Conservation (phyloP, 148 eudicot species). For the Polygonum aviculare region DNA sequence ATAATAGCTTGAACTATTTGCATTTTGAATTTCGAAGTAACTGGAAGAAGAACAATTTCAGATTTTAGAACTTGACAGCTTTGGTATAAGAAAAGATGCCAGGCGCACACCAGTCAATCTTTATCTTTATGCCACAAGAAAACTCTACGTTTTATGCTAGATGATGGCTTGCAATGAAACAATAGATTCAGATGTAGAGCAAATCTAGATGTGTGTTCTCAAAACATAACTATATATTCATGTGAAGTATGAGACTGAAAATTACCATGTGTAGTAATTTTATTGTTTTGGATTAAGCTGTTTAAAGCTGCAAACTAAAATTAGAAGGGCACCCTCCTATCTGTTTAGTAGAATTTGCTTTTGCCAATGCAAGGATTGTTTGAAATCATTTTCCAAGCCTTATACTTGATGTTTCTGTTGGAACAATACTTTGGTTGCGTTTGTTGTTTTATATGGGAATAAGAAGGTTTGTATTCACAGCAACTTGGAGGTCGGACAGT, state of each 20-base stretch:
- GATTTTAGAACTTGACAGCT: too few relatives aligned
- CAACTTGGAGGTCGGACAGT: slow-evolving; percentile 79
- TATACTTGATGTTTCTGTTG: not conserved
- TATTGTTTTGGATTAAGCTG: too few relatives aligned
- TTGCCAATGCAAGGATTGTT: not conserved
- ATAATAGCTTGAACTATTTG: not conserved
- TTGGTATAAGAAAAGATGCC: too few relatives aligned
- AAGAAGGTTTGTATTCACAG: slow-evolving; percentile 23
- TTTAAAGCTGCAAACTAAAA: not conserved
- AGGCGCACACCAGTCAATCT: not conserved
- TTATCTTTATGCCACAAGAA: not conserved
- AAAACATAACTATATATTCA: not conserved
- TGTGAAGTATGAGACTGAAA: not conserved
- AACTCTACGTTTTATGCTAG: not conserved
- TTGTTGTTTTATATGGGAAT: not conserved
- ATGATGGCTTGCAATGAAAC: not conserved
- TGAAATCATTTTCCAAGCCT: not conserved
- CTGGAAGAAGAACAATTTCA: not conserved
- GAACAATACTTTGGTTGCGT: not conserved
- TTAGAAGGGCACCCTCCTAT: not conserved
- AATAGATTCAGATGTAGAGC: not conserved
- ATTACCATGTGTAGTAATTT: not conserved
- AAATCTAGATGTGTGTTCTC: not conserved
- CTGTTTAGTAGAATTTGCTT: not conserved
- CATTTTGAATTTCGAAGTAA: not conserved